These are phyloP conservation scores for Acacia concinna DNA, from an alignment of 331 rosid genomes.

Conservation along the genomic window DNA sequence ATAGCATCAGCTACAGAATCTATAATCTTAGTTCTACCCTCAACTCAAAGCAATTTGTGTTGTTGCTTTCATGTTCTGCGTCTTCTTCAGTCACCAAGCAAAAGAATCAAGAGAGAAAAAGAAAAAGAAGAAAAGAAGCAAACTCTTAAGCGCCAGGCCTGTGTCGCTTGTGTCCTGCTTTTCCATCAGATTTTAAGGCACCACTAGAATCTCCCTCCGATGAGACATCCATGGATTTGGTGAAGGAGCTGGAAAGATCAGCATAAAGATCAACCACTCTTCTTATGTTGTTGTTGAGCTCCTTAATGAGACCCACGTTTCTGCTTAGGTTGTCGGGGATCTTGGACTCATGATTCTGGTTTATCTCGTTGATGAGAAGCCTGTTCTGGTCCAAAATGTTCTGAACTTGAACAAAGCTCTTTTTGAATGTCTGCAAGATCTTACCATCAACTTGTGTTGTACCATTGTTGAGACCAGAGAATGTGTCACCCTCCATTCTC, in stretches of 20 bases:
- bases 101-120: conserved; percentile 51
- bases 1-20: conserved; percentile 41
- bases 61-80: conserved; percentile 16
- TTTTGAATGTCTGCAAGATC: conserved; percentile 79
- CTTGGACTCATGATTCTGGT: conserved; percentile 95
- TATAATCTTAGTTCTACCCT: conserved; percentile 36
- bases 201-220: conserved; percentile 96
- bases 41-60: background rate
- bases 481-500: conserved; percentile 88
- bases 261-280: conserved; percentile 92
- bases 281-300: conserved; percentile 90
- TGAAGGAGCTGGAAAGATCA: conserved; percentile 81
- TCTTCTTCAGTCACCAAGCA: conserved; percentile 12
- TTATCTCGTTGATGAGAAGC: conserved; percentile 88
- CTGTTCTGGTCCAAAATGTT: conserved; percentile 88
- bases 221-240: conserved; percentile 79
- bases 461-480: conserved; percentile 72
- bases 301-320: conserved; percentile 86
- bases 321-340: conserved; percentile 86
- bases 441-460: conserved; percentile 64
- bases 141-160: conserved; percentile 48
- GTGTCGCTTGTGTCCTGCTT: conserved; percentile 68
- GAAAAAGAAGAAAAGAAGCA: background rate
- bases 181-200: conserved; percentile 78
- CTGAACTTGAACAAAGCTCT: conserved; percentile 87